These are phyloP conservation scores for Pseudogymnoascus sp. DNA, from an alignment of 2,329 filamentous ascomycete species.

Conservation along the genomic window DNA sequence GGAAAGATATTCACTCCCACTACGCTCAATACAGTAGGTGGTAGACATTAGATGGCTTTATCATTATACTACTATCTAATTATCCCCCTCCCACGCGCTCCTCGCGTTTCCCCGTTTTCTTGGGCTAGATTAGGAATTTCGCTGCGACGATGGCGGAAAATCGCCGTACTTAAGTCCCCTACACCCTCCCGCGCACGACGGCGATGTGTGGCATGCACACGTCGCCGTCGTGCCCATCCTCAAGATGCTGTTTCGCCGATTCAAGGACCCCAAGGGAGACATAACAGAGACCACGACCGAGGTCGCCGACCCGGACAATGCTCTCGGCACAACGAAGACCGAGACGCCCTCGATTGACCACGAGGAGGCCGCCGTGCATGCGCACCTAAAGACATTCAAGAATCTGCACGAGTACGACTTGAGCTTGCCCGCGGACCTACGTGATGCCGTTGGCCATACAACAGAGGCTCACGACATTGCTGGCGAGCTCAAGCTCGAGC, in stretches of 20 bases:
- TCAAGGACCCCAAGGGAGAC: background rate
- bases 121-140: too few relatives aligned
- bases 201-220: background rate
- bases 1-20: background rate
- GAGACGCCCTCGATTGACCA: background rate
- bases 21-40: background rate
- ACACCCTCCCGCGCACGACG: too few relatives aligned
- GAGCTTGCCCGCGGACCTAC: constrained; percentile 17
- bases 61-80: background rate
- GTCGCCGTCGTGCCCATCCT: background rate
- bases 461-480: constrained; percentile 14
- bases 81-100: background rate
- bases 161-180: too few relatives aligned
- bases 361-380: background rate
- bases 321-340: background rate
- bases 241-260: background rate
- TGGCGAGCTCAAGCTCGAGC: constrained; percentile 14
- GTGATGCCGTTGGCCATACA: constrained; percentile 14
- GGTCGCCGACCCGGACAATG: background rate
- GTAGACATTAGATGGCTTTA: background rate
- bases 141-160: too few relatives aligned
- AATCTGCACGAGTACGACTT: constrained; percentile 10
- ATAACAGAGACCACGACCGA: background rate
- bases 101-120: background rate
- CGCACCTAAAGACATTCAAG: constrained; percentile 6